Evolutionary conservation across 2,329 filamentous ascomycete species (phyloP), one percentile per base, ranked within the genome.

Genomic region (Aspergillus felis): DNA sequence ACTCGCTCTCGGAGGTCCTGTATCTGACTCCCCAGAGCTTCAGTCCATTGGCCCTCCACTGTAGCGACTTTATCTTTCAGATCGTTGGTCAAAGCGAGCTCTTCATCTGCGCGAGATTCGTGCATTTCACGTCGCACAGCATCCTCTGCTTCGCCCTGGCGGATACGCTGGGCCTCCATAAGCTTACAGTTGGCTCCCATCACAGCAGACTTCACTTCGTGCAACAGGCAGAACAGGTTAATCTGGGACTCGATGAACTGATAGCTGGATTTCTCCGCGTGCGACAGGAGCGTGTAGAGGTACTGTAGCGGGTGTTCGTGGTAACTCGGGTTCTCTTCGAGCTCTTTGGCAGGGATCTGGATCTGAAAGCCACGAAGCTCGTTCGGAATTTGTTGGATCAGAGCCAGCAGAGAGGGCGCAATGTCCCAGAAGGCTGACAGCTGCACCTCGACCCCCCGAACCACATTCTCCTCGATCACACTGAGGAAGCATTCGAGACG

Each of bases 351-450:
- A 0, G 94, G 92, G 49, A 97, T 92, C 65, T 89, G 84, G 50
- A 96, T 83, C 24, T 85, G 80, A 74, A 96, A 92, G 1, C 76
- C 77, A 3, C 70, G 65, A 27, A 83, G 70, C 25, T 75, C 65
- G 1, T 76, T 71, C 0, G 92, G 92, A 24, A 97, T 87, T 66
- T 89, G 89, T 58, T 96, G 90, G 10, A 96, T 82, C 50, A 97
- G 80, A 17, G 87, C 82, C 27, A 88, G 82, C 0, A 99, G 82
- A 3, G 87, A 86, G 2, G 94, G 94, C 1, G 92, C 93, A 67
- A 97, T 96, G 70, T 99, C 94, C 94, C 94, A 99, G 73, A 97
- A 99, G 0, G 93, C 92, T 9, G 89, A 92, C 2, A 97, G 83
- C 75, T 97, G 94, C 55, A 91, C 85, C 71, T 97, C 92, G 10